Evolutionary conservation across 202 grass and related monocot genomes (phyloP).

Genomic region (Zoysia matrella): DNA sequence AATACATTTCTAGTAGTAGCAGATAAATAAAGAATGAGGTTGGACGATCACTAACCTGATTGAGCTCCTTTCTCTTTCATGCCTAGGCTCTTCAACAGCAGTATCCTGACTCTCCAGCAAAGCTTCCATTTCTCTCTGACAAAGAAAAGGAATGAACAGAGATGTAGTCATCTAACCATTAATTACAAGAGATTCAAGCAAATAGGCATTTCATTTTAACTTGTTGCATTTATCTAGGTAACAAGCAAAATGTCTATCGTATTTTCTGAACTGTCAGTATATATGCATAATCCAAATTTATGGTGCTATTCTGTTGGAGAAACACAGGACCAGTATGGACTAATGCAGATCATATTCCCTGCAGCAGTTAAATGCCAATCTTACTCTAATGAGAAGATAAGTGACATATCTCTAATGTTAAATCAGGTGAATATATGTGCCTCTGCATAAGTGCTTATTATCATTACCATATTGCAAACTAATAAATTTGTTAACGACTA

Average conservation of each 20-base stretch:
- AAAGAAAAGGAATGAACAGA: conserved; percentile 27
- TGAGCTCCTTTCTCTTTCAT: conserved; percentile 49
- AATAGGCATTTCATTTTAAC: not conserved
- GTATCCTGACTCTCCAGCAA: conserved; percentile 64
- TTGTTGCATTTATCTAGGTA: conserved; percentile 5
- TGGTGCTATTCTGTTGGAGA: not conserved
- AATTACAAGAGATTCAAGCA: conserved; percentile 7
- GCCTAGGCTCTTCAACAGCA: conserved; percentile 45
- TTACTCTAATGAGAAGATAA: not conserved
- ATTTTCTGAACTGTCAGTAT: conserved; percentile 17
- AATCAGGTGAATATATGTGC: too few species aligned
- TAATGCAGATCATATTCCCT: not conserved
- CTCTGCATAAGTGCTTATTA: too few species aligned
- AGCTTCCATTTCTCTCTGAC: conserved; percentile 77
- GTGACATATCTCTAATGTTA: not conserved
- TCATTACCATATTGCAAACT: not conserved
- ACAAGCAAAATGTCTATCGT: not conserved
- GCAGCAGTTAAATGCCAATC: not conserved
- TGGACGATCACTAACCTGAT: conserved; percentile 48
- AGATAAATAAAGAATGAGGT: conserved; percentile 10
- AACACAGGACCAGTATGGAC: not conserved
- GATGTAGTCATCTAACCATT: conserved; percentile 13
- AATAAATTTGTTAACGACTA: conserved; percentile 3
- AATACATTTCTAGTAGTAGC: not conserved
- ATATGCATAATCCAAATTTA: conserved; percentile 17